Conservation (phyloP, 2,329 filamentous ascomycete genomes). For the Botrytis elliptica region DNA sequence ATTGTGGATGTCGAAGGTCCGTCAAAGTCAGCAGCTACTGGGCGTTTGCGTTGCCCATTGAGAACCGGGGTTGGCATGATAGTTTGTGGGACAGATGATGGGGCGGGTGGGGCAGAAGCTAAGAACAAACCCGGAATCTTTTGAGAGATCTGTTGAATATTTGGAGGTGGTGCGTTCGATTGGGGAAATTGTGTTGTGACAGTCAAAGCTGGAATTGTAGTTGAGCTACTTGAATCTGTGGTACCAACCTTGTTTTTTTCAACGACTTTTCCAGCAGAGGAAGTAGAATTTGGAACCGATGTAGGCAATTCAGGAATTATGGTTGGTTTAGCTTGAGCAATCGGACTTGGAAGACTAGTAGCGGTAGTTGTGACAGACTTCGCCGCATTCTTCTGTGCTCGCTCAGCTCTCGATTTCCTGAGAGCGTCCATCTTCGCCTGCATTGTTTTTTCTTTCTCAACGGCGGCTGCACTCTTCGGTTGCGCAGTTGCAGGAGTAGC, state of each 20-base stretch:
- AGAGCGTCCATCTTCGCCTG: conserved; percentile 78
- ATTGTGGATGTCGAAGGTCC: conserved; percentile 45
- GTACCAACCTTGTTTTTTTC: conserved; percentile 7
- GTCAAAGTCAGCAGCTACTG: conserved; percentile 69
- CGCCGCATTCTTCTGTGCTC: conserved; percentile 43
- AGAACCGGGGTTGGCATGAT: conserved; percentile 1
- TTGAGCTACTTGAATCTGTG: neutral
- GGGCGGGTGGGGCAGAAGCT: conserved; percentile 27
- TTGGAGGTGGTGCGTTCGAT: neutral
- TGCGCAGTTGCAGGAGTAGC: conserved; percentile 11
- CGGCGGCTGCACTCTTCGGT: conserved; percentile 44
- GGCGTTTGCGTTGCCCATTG: conserved; percentile 50
- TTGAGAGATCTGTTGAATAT: conserved; percentile 13
- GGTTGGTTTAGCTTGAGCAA: conserved; percentile 14
- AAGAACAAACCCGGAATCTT: conserved; percentile 36
- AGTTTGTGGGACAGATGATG: conserved; percentile 16
- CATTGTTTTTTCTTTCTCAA: conserved; percentile 70
- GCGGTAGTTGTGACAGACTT: conserved; percentile 28
- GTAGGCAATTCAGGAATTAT: neutral
- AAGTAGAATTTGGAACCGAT: neutral
- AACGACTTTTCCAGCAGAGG: neutral
- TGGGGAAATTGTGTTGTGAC: conserved; percentile 10
- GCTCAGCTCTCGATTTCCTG: conserved; percentile 54
- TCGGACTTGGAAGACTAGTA: conserved; percentile 5
- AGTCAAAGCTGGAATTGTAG: conserved; percentile 1